Base-by-base conservation (phyloP, 1,284 basidiomycete species). In the Sporisorium exsertum region DNA sequence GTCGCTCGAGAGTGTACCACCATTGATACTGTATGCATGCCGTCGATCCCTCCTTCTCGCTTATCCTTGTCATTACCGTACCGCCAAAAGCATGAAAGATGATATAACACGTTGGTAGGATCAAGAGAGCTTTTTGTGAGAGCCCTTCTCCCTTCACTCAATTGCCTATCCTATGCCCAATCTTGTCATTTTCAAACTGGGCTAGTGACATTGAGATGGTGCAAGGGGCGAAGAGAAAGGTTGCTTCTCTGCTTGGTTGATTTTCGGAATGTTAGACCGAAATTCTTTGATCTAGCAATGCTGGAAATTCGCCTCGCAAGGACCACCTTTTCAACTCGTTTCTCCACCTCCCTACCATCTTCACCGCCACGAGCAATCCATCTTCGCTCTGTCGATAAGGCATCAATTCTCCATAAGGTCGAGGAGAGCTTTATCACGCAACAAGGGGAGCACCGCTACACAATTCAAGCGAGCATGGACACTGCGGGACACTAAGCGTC, bases 21-120 rank as follows among this genome's bases (percentile, higher is more conserved):
- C 29, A 32, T 32, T 32, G 5, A 18, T 43, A 51, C 35, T 59
- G 50, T 22, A 61, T 61, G 52, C 50, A 54, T 43, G 33, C 51
- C 51, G 52, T 53, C 52, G 52, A 54, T 61, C 42, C n/a, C 29
- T 46, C 40, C 20, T 29, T 52, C 59, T 52, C 59, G 50, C 50
- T 43, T 52, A 10, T n/a, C 16, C 35, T 2, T 5, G 12, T 13
- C 22, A 7, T 18, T 26, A 26, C 29, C 3, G 37, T 40, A 22
- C n/a, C 35, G 35, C 57, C 18, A 45, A 47, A 45, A 46, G 24
- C 13, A 37, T n/a, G 26, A 32, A 42, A 45, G 16, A 16, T 58
- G 63, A 64, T 47, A 58, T 64, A 29, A 3, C 63, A 13, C 55
- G 37, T 50, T 33, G 20, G 20, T 10, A n/a, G 26, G 51, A 20